phyloP scores from a whole-genome alignment of 2,329 filamentous ascomycete genomes.

The Penicillium sp. region DNA sequence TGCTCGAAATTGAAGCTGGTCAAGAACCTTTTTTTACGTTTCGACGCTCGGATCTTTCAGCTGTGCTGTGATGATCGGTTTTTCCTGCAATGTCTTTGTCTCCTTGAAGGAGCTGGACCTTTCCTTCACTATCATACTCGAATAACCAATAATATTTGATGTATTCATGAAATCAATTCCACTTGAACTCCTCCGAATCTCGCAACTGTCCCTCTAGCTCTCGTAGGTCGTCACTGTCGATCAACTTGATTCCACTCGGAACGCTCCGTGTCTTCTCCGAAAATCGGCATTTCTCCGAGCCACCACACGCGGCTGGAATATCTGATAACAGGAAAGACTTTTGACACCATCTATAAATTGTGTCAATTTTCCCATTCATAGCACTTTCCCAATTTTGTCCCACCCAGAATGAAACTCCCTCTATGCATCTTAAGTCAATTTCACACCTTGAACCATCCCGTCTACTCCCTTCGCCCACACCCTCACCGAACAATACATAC shows the following conservation, averaged over 20 bases:
- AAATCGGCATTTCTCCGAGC: constrained; percentile 11
- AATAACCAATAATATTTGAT: neutral
- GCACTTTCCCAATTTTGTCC: neutral
- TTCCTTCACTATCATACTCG: neutral
- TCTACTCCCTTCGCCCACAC: neutral
- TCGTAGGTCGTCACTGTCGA: neutral
- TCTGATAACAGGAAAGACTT: too few relatives aligned
- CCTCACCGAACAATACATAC: neutral
- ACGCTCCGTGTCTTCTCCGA: constrained; percentile 6
- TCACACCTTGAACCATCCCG: neutral
- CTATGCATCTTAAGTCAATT: neutral
- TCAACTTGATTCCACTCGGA: neutral
- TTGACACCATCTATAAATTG: too few relatives aligned
- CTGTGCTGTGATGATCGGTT: neutral
- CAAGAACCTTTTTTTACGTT: neutral
- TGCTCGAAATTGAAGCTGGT: neutral
- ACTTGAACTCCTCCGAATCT: neutral
- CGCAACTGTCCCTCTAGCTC: neutral
- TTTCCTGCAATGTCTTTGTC: neutral
- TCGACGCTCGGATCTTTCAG: neutral
- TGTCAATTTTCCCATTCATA: too few relatives aligned
- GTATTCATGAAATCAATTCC: neutral
- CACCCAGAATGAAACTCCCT: neutral
- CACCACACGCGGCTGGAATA: neutral
- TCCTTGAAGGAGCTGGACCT: constrained; percentile 3